phyloP scores from a whole-genome alignment of 2,329 filamentous ascomycete genomes.

The Fusarium penzigii region DNA sequence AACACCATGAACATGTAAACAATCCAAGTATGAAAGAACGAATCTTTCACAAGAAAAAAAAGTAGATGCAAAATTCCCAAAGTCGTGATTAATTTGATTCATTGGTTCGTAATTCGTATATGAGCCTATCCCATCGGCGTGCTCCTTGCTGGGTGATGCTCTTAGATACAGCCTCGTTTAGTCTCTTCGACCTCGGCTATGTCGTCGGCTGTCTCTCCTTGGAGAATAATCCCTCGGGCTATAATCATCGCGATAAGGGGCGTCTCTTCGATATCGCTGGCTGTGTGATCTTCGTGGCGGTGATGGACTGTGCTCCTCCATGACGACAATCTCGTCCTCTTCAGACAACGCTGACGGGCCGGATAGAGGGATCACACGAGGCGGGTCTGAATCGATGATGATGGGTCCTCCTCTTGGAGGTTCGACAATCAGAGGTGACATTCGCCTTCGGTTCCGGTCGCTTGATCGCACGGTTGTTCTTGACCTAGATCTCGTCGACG shows the following conservation, averaged over 20 bases:
- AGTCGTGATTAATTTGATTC: not conserved
- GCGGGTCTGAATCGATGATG: slow-evolving; percentile 31
- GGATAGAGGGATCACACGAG: slow-evolving; percentile 29
- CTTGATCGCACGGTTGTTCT: slow-evolving; percentile 23
- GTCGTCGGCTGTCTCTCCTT: slow-evolving; percentile 23
- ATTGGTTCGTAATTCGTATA: not conserved
- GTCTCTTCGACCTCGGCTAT: slow-evolving; percentile 19
- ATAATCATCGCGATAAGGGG: slow-evolving; percentile 23
- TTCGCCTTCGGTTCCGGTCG: slow-evolving; percentile 17
- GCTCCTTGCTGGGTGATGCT: not conserved
- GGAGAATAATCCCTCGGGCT: slow-evolving; percentile 24
- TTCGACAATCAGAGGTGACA: slow-evolving; percentile 20
- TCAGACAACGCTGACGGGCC: slow-evolving; percentile 31
- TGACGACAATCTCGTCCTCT: slow-evolving; percentile 42
- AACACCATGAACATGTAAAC: not conserved
- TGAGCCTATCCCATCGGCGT: not conserved
- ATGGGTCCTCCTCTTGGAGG: slow-evolving; percentile 17
- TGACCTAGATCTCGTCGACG: slow-evolving; percentile 22
- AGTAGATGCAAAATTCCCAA: not conserved
- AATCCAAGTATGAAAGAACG: not conserved
- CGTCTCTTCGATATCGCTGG: slow-evolving; percentile 27
- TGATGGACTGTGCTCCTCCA: slow-evolving; percentile 36
- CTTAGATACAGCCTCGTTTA: not conserved
- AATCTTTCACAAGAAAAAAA: not conserved
- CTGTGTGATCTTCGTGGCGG: slow-evolving; percentile 21